These are phyloP conservation scores for Aspergillus sergii DNA, from an alignment of 2,329 filamentous ascomycete species.

Conservation along the genomic window DNA sequence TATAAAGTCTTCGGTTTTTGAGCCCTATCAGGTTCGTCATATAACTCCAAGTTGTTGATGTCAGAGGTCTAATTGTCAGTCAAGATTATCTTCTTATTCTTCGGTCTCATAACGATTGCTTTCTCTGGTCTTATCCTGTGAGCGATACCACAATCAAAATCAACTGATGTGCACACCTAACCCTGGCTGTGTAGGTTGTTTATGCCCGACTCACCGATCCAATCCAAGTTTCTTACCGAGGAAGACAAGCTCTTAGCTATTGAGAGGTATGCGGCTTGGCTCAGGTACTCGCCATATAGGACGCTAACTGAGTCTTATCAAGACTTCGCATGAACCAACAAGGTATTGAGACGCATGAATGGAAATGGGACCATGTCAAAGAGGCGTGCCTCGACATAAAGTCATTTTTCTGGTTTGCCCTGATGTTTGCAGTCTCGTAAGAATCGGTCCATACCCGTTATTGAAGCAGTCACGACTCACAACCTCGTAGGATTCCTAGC, in stretches of 20 bases:
- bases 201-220: constrained; percentile 67
- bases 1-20: constrained; percentile 46
- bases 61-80: not conserved
- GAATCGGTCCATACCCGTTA: constrained; percentile 12
- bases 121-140: constrained; percentile 55
- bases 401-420: constrained; percentile 61
- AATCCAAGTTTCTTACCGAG: constrained; percentile 59
- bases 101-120: constrained; percentile 54
- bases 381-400: constrained; percentile 62
- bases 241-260: constrained; percentile 62
- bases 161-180: not conserved
- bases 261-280: constrained; percentile 45
- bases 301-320: not conserved
- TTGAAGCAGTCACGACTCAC: constrained; percentile 9
- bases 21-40: constrained; percentile 53
- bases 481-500: constrained; percentile 49
- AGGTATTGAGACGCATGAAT: constrained; percentile 44
- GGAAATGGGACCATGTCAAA: constrained; percentile 56
- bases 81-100: constrained; percentile 38
- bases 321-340: constrained; percentile 55
- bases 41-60: not conserved
- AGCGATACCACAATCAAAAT: constrained; percentile 2
- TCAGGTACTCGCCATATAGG: not conserved
- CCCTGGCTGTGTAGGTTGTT: constrained; percentile 35
- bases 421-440: constrained; percentile 58